Base-by-base conservation (phyloP, 2,329 filamentous ascomycete species). In the Epichloe baconii region DNA sequence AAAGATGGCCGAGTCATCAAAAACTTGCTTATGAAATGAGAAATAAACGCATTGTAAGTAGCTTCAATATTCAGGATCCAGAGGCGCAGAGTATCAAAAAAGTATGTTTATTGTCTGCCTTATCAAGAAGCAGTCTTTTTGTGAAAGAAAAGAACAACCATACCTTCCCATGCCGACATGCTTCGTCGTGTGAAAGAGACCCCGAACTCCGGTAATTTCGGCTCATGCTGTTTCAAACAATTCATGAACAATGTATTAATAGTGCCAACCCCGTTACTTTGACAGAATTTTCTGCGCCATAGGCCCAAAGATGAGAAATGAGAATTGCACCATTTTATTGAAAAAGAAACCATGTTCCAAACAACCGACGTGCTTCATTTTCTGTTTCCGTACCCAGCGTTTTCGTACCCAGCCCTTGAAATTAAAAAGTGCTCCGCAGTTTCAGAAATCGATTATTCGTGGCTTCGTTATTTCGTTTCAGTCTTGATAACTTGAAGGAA, bases 401-500 rank as follows among this genome's bases (percentile, higher is more conserved):
- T 17, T 17, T 2, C 17, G 17, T 19, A 17, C 42, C 50, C 42
- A 26, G 11, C 17, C 8, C 10, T 44, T 44, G 4, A 3, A 15
- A 44, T 10, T 4, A n/a, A 8, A n/a, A 38, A 41, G 15, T 4
- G 10, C 44, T 49, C 19, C 26, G 17, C 31, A 35, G 15, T 42
- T 40, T 14, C 14, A 35, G 5, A 19, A 40, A 36, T 50, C 17
- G 44, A n/a, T 41, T 11, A 23, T 46, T 53, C 51, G 40, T 53
- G 19, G 47, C 51, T 36, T 53, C 51, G 21, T 53, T 40, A 36
- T 37, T 37, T 48, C 50, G 40, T 48, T 34, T 42, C 44, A 2
- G 37, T 43, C 38, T 19, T 40, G 34, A 31, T 26, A 35, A 47
- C 12, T 5, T 6, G 14, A 15, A 5, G 21, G n/a, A 45, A 31